Percentiles rank a stretch among this genome's conserved stretches.
phyloP scores from a whole-genome alignment of 2,329 filamentous ascomycete species.

The Dactylellina parvicollis region DNA sequence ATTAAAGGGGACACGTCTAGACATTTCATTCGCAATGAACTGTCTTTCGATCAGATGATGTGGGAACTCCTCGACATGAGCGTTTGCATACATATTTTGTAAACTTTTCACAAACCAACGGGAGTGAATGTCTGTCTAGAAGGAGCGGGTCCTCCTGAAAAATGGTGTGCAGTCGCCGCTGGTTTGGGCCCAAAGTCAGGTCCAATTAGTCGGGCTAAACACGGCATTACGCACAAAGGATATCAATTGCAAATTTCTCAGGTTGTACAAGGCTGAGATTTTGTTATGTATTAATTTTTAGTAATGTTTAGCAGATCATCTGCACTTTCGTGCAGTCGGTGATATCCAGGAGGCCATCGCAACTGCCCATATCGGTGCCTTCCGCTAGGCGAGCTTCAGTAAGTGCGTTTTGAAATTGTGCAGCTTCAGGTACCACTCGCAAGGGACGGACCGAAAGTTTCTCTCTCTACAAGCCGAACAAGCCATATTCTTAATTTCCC shows the following conservation, averaged over 20 bases:
- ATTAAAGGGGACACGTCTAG: slow-evolving; percentile 50
- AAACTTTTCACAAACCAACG: slow-evolving; percentile 29
- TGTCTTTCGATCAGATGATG: slow-evolving; percentile 52
- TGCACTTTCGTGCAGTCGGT: slow-evolving; percentile 5
- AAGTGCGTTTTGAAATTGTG: background rate
- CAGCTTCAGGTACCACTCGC: background rate
- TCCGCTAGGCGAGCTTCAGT: slow-evolving; percentile 4
- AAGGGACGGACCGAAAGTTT: too few relatives aligned
- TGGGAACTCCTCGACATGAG: slow-evolving; percentile 48
- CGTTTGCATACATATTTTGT: slow-evolving; percentile 38
- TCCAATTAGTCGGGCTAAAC: slow-evolving; percentile 41
- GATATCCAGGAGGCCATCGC: slow-evolving; percentile 30
- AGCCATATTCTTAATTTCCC: background rate
- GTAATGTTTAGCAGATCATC: slow-evolving; percentile 41
- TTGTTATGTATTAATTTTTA: slow-evolving; percentile 39
- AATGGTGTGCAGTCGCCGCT: slow-evolving; percentile 7
- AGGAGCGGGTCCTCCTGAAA: slow-evolving; percentile 24
- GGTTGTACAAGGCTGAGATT: slow-evolving; percentile 42
- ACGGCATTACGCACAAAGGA: slow-evolving; percentile 49
- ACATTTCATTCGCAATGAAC: slow-evolving; percentile 44
- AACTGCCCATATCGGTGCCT: slow-evolving; percentile 32
- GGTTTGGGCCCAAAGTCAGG: slow-evolving; percentile 13
- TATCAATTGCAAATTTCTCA: slow-evolving; percentile 20
- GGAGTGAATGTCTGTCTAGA: slow-evolving; percentile 20
- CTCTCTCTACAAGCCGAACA: too few relatives aligned